Base-by-base conservation (phyloP, 108 stramenopile genomes). In the Cyclotella baltica region DNA sequence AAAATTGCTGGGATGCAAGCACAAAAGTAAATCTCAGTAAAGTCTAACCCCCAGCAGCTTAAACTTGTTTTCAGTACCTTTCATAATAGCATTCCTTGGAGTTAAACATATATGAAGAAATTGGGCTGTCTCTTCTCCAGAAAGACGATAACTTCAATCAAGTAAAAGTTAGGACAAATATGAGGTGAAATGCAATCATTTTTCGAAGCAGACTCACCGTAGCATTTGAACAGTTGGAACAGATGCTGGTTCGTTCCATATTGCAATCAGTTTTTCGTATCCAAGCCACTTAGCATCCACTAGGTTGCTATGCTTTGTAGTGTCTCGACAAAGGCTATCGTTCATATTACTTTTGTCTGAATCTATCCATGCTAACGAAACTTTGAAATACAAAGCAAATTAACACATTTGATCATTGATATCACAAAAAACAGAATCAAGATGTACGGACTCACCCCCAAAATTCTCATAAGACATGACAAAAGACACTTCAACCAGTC, bases 381-480 rank as follows among this genome's bases (percentile, higher is more conserved):
- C 37, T 27, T 57, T 22, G 20, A 31, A 22, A 34, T 33, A 19
- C 25, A 25, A 31, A 66, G 33, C 31, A 18, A 28, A 35, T 30
- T 5, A 30, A 29, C 38, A 33, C 52, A 31, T 78, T 70, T 25
- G 70, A 71, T 53, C 52, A 48, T 19, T 62, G 62, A 62, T 62
- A 13, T 52, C 46, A 29, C 29, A 23, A 2, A 40, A 23, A 43
- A 63, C 64, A 35, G 28, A 28, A 11, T 13, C 19, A 43, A 36
- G 23, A 30, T 78, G 71, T 28, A 63, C 77, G 35, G 71, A 47
- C 3, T 61, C 77, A 29, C 37, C 47, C 9, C 77, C 77, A 43
- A 78, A 78, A 62, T 71, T 78, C 68, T 78, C 77, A 57, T 78
- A 78, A 6, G 38, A 46, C 29, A 71, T 65, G 0, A 78, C 70